phyloP scores from a whole-genome alignment of 2,329 filamentous ascomycete genomes.

The Phialophora macrospora region DNA sequence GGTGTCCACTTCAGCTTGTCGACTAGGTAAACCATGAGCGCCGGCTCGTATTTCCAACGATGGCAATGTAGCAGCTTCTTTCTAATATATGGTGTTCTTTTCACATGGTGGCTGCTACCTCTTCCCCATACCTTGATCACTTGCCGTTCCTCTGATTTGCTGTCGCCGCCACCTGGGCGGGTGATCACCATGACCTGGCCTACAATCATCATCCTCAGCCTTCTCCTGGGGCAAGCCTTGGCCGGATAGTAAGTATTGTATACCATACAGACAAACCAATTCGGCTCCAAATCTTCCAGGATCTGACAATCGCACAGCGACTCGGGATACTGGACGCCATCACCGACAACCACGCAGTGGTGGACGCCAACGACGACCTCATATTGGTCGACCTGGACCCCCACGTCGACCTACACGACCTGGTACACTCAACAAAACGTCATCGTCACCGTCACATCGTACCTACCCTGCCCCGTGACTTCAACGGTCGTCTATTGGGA shows the following conservation, averaged over 20 bases:
- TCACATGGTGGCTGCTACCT: not conserved
- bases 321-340: constrained; percentile 31
- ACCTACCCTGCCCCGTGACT: constrained; percentile 32
- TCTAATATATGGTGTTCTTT: constrained; percentile 4
- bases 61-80: not conserved
- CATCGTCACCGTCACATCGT: constrained; percentile 35
- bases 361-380: constrained; percentile 36
- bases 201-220: constrained; percentile 13
- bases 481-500: constrained; percentile 34
- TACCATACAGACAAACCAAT: not conserved
- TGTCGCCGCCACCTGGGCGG: constrained; percentile 1
- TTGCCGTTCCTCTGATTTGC: constrained; percentile 1
- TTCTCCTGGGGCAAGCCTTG: constrained; percentile 16
- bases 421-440: constrained; percentile 32
- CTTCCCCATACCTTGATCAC: constrained; percentile 8
- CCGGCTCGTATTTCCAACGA: not conserved
- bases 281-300: not conserved
- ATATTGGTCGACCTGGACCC: constrained; percentile 33
- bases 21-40: constrained; percentile 10
- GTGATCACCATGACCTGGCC: constrained; percentile 11
- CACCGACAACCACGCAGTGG: constrained; percentile 21
- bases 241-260: constrained; percentile 23
- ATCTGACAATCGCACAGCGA: constrained; percentile 19
- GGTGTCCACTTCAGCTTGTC: constrained; percentile 4
- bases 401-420: constrained; percentile 33